Evolutionary conservation across 805 yeast species (phyloP).

Genomic region (Yarrowia porcina): DNA sequence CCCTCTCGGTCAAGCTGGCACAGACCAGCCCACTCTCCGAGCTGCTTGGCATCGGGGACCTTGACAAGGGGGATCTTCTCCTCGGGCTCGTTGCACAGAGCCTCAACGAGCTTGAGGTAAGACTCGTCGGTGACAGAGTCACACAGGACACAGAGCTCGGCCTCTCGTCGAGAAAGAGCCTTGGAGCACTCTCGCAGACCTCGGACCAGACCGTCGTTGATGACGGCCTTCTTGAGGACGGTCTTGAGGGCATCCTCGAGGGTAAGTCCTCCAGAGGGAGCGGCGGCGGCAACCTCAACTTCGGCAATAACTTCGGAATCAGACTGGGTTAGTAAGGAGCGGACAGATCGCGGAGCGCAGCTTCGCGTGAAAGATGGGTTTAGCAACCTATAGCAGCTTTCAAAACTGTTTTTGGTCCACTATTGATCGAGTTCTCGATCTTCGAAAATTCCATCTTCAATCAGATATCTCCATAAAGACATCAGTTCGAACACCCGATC

Average conservation of each 20-base stretch:
- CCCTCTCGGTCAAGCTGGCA: conserved; percentile 99
- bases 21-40: conserved; percentile 99
- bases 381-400: too few relatives aligned
- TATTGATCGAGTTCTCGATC: background rate
- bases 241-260: conserved; percentile 98
- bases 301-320: conserved; percentile 91
- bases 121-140: conserved; percentile 98
- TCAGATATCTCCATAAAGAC: too few relatives aligned
- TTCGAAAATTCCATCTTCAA: too few relatives aligned
- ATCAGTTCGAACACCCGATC: too few relatives aligned
- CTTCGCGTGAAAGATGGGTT: too few relatives aligned
- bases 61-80: conserved; percentile 96
- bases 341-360: too few relatives aligned
- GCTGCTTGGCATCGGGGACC: conserved; percentile 98
- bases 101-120: conserved; percentile 96
- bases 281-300: conserved; percentile 74
- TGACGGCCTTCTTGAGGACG: conserved; percentile 95
- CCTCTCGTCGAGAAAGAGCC: conserved; percentile 97
- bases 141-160: conserved; percentile 94
- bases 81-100: conserved; percentile 97
- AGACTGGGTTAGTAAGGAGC: conserved; percentile 48
- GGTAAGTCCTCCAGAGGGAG: conserved; percentile 83
- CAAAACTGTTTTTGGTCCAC: background rate
- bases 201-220: conserved; percentile 99
- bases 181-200: conserved; percentile 99